Percentiles rank a stretch among this genome's conserved stretches.
These are phyloP conservation scores for Magnolia changhungtana DNA, from an alignment of 164 flowering plant species.

Conservation along the genomic window DNA sequence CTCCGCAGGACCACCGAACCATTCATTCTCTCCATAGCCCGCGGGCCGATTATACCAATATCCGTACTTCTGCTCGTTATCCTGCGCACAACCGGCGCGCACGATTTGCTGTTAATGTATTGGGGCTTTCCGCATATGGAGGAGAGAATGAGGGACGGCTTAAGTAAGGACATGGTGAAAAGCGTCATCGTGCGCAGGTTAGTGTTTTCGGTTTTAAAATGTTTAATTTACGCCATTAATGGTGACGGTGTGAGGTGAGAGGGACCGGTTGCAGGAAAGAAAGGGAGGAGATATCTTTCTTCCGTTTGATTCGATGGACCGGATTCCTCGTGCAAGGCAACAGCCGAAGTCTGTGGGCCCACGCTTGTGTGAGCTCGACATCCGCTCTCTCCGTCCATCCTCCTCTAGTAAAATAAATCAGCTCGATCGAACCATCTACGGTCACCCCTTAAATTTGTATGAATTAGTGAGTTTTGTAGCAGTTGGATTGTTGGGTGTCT, in stretches of 20 bases:
- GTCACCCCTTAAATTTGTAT: too few species aligned
- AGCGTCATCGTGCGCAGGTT: neutral
- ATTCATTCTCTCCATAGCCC: neutral
- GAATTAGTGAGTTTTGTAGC: too few species aligned
- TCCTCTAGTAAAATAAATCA: too few species aligned
- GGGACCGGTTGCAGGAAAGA: neutral
- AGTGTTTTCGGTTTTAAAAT: neutral
- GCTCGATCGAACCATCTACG: too few species aligned
- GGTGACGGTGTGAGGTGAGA: neutral
- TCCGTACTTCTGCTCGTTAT: neutral
- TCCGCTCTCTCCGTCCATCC: too few species aligned
- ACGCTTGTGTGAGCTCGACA: too few species aligned
- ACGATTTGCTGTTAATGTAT: neutral
- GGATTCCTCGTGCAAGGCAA: too few species aligned
- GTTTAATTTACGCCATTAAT: neutral
- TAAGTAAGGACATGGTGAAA: neutral
- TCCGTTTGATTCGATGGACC: too few species aligned
- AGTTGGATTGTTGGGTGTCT: too few species aligned
- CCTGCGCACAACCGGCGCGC: neutral
- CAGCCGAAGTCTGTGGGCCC: too few species aligned
- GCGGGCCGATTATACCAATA: neutral
- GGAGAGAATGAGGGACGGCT: neutral
- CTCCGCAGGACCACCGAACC: constrained; percentile 5
- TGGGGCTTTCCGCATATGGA: neutral
- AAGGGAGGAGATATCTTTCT: too few species aligned